phyloP scores from a whole-genome alignment of 2,329 filamentous ascomycete genomes.

The Leptographium lundbergii region DNA sequence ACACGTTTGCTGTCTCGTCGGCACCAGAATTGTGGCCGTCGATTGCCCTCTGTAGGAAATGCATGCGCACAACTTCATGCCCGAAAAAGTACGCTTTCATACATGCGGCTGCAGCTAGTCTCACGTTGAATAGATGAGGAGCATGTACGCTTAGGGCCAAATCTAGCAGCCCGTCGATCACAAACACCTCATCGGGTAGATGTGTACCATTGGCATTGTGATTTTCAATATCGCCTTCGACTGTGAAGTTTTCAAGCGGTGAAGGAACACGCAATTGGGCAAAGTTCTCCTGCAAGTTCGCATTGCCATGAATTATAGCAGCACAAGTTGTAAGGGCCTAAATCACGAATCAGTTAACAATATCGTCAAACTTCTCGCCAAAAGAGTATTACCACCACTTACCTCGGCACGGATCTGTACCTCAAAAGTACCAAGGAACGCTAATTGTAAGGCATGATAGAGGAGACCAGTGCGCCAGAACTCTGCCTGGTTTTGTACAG shows the following conservation, averaged over 20 bases:
- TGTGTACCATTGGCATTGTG: slow-evolving; percentile 26
- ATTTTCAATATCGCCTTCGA: slow-evolving; percentile 10
- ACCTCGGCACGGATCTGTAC: slow-evolving; percentile 73
- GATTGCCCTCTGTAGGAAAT: slow-evolving; percentile 82
- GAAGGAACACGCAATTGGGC: slow-evolving; percentile 70
- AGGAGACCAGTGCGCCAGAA: slow-evolving; percentile 78
- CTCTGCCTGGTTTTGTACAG: slow-evolving; percentile 68
- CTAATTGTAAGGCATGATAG: slow-evolving; percentile 66
- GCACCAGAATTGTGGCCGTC: slow-evolving; percentile 67
- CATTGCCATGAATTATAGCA: slow-evolving; percentile 75
- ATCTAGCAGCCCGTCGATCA: slow-evolving; percentile 87
- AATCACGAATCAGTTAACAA: not conserved
- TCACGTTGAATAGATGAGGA: slow-evolving; percentile 60
- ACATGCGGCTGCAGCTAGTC: slow-evolving; percentile 77
- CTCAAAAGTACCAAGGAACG: slow-evolving; percentile 62
- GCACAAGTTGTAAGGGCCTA: slow-evolving; percentile 75
- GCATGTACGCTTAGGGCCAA: slow-evolving; percentile 59
- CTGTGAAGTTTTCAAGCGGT: slow-evolving; percentile 29
- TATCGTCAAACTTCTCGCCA: not conserved
- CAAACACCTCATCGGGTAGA: slow-evolving; percentile 54
- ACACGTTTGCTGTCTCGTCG: slow-evolving; percentile 76
- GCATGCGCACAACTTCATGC: slow-evolving; percentile 66
- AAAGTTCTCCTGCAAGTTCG: slow-evolving; percentile 73
- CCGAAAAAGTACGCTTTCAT: slow-evolving; percentile 85
- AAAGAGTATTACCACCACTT: slow-evolving; percentile 10